Base-by-base conservation (phyloP, 805 yeast species). In the Kluyveromyces wickerhamii region DNA sequence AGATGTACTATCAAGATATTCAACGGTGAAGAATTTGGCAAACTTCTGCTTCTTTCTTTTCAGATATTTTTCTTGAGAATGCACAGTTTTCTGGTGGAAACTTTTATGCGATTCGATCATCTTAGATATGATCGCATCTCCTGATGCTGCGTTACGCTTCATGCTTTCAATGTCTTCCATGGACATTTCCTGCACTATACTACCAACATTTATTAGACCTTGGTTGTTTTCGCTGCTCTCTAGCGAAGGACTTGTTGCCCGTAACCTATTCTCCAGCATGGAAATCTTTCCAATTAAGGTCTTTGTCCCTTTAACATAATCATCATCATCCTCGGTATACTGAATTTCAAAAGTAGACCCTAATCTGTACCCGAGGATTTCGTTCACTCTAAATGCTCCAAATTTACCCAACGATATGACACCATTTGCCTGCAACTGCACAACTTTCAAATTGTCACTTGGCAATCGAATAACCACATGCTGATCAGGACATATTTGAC, bases 11-110 rank as follows among this genome's bases (percentile, higher is more conserved):
- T 86, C 79, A 33, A 92, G 59, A 44, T 77, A 75, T 44, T 83
- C 85, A 12, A 94, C 77, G 2, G 87, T 79, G 62, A 92, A 89
- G 48, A 85, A 72, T 54, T 94, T 74, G 38, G 85, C 71, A 54
- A 84, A 92, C 64, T 92, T 92, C 55, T 81, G 87, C 59, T 86
- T 94, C 60, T 92, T 92, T 49, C 99, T 74, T 43, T 80, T 79
- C 48, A 89, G 60, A 57, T 92, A 92, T 62, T 92, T 92, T 47
- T 83, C 95, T 57, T 92, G 96, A 2, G 96, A 85, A 51, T 72
- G 85, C 19, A 77, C 65, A 5, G 97, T 92, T 59, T 92, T 92
- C 54, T 84, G 79, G 47, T 84, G 85, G 53, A 92, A 92, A 7
- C 84, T 82, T 23, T 69, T 80, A 59, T 92, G 97, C 9, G 88